These are phyloP conservation scores for Polyrhizophydium stewartii DNA, from an alignment of 371 early-diverging fungal genomes.

Conservation along the genomic window DNA sequence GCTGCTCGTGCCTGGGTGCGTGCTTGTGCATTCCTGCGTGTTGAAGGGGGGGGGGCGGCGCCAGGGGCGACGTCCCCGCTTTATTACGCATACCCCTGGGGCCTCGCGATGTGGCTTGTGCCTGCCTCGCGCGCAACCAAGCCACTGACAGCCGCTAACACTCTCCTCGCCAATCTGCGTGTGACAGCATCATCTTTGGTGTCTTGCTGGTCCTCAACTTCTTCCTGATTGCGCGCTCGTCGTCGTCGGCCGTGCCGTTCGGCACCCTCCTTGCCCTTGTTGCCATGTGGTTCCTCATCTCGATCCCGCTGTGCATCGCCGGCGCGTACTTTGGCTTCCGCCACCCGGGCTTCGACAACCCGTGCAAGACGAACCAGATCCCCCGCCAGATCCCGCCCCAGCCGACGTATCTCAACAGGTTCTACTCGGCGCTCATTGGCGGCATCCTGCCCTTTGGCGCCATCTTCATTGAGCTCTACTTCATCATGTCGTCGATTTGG, in stretches of 20 bases:
- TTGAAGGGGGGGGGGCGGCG: too few relatives aligned
- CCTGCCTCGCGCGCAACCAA: too few relatives aligned
- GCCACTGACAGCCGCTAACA: too few relatives aligned
- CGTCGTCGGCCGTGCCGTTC: conserved; percentile 89
- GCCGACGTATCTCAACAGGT: conserved; percentile 63
- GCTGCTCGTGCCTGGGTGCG: conserved; percentile 74
- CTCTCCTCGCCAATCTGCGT: too few relatives aligned
- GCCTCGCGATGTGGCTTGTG: too few relatives aligned
- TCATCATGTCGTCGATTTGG: conserved; percentile 85
- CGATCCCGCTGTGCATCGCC: conserved; percentile 78
- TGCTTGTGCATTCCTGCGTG: too few relatives aligned
- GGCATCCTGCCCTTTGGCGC: conserved; percentile 88
- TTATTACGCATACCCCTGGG: too few relatives aligned
- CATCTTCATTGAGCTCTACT: conserved; percentile 81
- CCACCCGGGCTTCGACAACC: conserved; percentile 69
- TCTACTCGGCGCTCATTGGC: conserved; percentile 76
- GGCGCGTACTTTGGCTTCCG: conserved; percentile 91
- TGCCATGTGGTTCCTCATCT: conserved; percentile 79
- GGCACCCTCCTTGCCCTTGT: conserved; percentile 80
- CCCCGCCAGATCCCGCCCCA: conserved; percentile 83
- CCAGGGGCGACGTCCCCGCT: too few relatives aligned
- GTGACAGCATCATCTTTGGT: conserved; percentile 46
- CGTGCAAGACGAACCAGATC: conserved; percentile 82
- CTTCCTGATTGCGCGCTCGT: conserved; percentile 73
- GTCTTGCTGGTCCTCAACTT: conserved; percentile 76